Evolutionary conservation across 495 filamentous ascomycete species (phyloP).

Genomic region (Penicillium angulare): DNA sequence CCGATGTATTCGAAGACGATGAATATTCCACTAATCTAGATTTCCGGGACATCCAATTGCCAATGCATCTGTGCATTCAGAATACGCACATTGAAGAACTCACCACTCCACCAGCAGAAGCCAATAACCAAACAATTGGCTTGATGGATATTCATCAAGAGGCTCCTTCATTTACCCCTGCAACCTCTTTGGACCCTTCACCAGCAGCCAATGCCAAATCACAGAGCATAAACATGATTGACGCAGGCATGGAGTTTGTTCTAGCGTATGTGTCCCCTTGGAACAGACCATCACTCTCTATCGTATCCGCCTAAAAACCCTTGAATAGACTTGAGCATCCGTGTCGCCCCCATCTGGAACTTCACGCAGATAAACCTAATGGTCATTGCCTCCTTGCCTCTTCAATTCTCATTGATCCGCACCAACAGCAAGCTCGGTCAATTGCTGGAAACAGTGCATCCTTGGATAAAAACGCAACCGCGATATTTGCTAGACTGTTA

Average conservation of each 20-base stretch:
- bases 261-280: not conserved
- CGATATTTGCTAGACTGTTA: constrained; percentile 26
- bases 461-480: constrained; percentile 4
- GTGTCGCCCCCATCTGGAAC: constrained; percentile 4
- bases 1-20: too few species aligned
- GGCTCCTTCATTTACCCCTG: too few species aligned
- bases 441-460: not conserved
- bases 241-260: constrained; percentile 6
- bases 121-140: too few species aligned
- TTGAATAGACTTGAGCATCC: constrained; percentile 3
- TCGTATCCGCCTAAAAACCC: too few species aligned
- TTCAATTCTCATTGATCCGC: not conserved
- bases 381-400: constrained; percentile 1
- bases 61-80: too few species aligned
- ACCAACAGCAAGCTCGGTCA: not conserved
- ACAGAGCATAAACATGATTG: not conserved
- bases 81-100: too few species aligned
- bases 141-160: too few species aligned
- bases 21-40: too few species aligned
- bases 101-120: too few species aligned
- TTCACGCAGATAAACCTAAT: not conserved
- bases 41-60: too few species aligned
- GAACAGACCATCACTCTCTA: not conserved
- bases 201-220: constrained; percentile 11
- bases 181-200: not conserved